These are phyloP conservation scores for Echium plantagineum DNA, from an alignment of 257 asterid species.

Conservation along the genomic window DNA sequence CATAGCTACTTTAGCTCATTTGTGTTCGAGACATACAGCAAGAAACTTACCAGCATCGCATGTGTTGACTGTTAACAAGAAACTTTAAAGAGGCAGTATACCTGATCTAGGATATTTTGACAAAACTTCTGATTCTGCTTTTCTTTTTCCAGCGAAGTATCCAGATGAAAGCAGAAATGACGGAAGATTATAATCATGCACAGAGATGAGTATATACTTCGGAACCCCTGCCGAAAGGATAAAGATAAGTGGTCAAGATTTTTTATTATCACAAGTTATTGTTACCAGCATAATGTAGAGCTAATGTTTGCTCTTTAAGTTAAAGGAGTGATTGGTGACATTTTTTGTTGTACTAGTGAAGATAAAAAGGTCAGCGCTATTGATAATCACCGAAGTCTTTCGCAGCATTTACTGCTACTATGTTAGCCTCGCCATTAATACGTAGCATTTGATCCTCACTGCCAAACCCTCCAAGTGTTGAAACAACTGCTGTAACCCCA, in stretches of 20 bases:
- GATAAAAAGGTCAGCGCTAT: background rate
- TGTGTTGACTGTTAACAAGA: background rate
- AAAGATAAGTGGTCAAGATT: constrained; percentile 1
- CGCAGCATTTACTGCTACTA: constrained; percentile 86
- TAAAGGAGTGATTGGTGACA: background rate
- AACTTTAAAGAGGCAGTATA: constrained; percentile 8
- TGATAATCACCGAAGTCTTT: constrained; percentile 64
- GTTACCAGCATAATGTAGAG: background rate
- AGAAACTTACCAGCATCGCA: background rate
- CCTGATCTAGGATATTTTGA: constrained; percentile 84
- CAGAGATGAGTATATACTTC: constrained; percentile 86
- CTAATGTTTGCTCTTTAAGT: background rate
- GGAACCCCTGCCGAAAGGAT: constrained; percentile 53
- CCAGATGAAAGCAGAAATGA: constrained; percentile 63
- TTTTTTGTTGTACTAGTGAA: background rate
- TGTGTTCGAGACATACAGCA: background rate
- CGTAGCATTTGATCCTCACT: constrained; percentile 91
- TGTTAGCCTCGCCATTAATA: constrained; percentile 95
- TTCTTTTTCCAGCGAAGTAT: constrained; percentile 90
- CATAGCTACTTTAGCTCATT: background rate
- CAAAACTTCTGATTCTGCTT: constrained; percentile 94
- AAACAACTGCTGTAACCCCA: constrained; percentile 88
- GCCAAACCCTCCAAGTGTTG: constrained; percentile 96
- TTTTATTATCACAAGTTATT: background rate
- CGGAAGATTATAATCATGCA: constrained; percentile 92